Percentiles rank a stretch among this genome's conserved stretches.
Evolutionary conservation across 495 filamentous ascomycete genomes (phyloP).

Genomic region (Massariosphaeria phaeospora): DNA sequence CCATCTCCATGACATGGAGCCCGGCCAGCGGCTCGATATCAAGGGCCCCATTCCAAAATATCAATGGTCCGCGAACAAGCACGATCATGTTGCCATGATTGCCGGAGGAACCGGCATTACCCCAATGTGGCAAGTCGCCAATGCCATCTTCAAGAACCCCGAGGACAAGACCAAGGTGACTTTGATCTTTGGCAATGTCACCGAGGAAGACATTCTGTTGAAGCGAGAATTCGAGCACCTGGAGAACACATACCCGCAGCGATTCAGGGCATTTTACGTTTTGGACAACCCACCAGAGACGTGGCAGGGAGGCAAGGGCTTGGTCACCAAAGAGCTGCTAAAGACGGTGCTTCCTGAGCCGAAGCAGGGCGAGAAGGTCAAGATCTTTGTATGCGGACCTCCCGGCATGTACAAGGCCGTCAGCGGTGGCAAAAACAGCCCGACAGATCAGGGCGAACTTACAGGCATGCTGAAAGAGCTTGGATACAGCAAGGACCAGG

Average conservation of each 20-base stretch:
- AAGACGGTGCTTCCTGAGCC: conserved; percentile 91
- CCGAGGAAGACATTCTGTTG: conserved; percentile 80
- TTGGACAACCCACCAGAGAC: conserved; percentile 80
- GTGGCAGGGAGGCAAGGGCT: conserved; percentile 72
- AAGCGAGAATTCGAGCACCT: conserved; percentile 75
- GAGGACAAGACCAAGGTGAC: conserved; percentile 95
- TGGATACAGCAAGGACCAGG: conserved; percentile 87
- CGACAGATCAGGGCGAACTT: conserved; percentile 88
- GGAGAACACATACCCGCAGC: conserved; percentile 89
- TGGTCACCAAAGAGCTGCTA: conserved; percentile 78
- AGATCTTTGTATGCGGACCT: conserved; percentile 87
- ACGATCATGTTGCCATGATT: conserved; percentile 84
- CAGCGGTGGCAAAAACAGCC: conserved; percentile 81
- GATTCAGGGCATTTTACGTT: conserved; percentile 85
- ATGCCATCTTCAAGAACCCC: conserved; percentile 89
- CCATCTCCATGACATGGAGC: conserved; percentile 76
- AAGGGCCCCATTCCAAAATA: conserved; percentile 97
- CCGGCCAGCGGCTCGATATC: conserved; percentile 74
- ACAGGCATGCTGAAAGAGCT: conserved; percentile 78
- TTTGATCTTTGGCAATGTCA: conserved; percentile 82
- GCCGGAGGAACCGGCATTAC: conserved; percentile 96
- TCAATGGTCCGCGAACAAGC: conserved; percentile 86
- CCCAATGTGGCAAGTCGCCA: conserved; percentile 82
- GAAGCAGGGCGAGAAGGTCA: conserved; percentile 75
- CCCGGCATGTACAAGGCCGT: conserved; percentile 91